A percentile compares a stretch with the other conserved stretches of the same genome.
Evolutionary conservation across 1,139 yeast species (phyloP).

Genomic region (Geotrichum klebahnii): DNA sequence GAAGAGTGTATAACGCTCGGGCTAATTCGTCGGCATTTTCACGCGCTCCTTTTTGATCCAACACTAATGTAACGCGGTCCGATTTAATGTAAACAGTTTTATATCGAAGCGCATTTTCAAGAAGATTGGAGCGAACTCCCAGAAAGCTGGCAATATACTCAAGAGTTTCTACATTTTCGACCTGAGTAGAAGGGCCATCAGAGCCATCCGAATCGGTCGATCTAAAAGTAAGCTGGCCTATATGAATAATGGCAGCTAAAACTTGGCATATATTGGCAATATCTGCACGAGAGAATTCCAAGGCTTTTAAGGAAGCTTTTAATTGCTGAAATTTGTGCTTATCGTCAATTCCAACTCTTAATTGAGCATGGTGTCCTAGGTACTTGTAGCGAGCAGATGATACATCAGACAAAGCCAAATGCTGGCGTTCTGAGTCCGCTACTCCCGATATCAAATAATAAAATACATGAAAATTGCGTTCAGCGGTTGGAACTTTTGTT

Average conservation of each 20-base stretch:
- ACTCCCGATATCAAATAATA: conserved; percentile 43
- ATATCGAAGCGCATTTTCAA: conserved; percentile 40
- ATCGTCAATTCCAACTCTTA: conserved; percentile 42
- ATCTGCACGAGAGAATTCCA: conserved; percentile 42
- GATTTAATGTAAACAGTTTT: conserved; percentile 40
- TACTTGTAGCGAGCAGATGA: conserved; percentile 38
- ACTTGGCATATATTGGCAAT: conserved; percentile 45
- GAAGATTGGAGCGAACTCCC: conserved; percentile 42
- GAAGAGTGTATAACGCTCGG: conserved; percentile 41
- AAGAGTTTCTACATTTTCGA: conserved; percentile 38
- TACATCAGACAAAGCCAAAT: conserved; percentile 37
- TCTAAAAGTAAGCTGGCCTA: conserved; percentile 42
- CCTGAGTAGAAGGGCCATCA: conserved; percentile 40
- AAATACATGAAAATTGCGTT: conserved; percentile 44
- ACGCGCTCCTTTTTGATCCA: conserved; percentile 43
- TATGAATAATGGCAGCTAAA: conserved; percentile 44
- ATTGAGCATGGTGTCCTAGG: conserved; percentile 43
- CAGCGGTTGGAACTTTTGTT: conserved; percentile 43
- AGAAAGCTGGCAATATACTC: conserved; percentile 41
- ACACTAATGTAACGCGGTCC: conserved; percentile 43
- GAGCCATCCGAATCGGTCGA: conserved; percentile 38
- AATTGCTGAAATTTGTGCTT: conserved; percentile 38
- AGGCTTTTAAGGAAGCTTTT: conserved; percentile 38
- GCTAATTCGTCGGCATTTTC: conserved; percentile 45
- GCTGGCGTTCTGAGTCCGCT: conserved; percentile 40